phyloP scores from a whole-genome alignment of 2,329 filamentous ascomycete species.

The Cladosporium sphaerospermum region DNA sequence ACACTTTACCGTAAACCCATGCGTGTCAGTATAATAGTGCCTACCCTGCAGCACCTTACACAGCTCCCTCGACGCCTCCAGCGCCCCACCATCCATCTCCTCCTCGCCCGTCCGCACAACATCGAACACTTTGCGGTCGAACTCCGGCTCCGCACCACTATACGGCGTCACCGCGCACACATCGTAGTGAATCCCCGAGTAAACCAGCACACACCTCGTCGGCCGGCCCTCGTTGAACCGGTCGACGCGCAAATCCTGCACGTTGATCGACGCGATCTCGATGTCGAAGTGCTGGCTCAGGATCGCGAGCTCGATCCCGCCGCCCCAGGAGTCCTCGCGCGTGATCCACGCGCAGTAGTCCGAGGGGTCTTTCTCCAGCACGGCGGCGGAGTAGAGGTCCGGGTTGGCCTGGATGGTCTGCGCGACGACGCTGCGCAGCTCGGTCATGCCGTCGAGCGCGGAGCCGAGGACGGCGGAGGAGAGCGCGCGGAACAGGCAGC shows the following conservation, averaged over 20 bases:
- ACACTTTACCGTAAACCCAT: conserved; percentile 71
- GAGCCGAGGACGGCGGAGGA: conserved; percentile 67
- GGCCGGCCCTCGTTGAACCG: conserved; percentile 70
- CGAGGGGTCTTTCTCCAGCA: conserved; percentile 64
- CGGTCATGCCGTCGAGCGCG: conserved; percentile 59
- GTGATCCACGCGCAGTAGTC: conserved; percentile 80
- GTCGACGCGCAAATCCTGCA: conserved; percentile 61
- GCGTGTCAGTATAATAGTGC: conserved; percentile 86
- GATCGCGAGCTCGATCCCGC: conserved; percentile 82
- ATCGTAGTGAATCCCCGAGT: conserved; percentile 92
- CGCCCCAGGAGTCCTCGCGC: conserved; percentile 78
- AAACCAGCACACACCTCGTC: conserved; percentile 72
- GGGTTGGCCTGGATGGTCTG: conserved; percentile 69
- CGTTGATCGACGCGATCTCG: conserved; percentile 80
- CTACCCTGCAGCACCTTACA: conserved; percentile 56
- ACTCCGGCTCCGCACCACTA: conserved; percentile 59
- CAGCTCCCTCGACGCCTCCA: conserved; percentile 53
- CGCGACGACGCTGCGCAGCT: conserved; percentile 71
- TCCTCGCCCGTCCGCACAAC: conserved; percentile 31
- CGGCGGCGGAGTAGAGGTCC: conserved; percentile 65
- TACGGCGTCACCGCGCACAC: conserved; percentile 70
- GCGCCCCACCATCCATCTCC: conserved; percentile 45
- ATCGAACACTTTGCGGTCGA: conserved; percentile 72
- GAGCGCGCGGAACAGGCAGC: conserved; percentile 86
- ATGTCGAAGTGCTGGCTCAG: conserved; percentile 77